Percentiles rank a stretch among this genome's conserved stretches.
These are phyloP conservation scores for Myxozyma monticola DNA, from an alignment of 805 yeast genomes.

Conservation along the genomic window DNA sequence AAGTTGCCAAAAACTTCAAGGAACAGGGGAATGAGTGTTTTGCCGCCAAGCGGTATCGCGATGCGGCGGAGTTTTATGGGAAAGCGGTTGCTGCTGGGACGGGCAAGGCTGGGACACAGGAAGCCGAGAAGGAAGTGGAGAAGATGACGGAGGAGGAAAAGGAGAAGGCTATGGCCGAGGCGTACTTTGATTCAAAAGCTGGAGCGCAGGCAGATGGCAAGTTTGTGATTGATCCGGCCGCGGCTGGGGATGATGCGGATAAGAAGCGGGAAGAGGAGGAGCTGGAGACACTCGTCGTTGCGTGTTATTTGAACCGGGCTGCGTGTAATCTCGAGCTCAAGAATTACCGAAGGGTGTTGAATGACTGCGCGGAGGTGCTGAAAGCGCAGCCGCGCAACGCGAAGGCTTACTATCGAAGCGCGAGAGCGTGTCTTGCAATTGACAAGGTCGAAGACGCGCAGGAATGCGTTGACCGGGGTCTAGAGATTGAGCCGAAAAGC, in stretches of 20 bases:
- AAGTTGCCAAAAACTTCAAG: slow-evolving; percentile 84
- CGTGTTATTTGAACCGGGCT: slow-evolving; percentile 78
- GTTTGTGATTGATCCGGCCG: slow-evolving; percentile 4
- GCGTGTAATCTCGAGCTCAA: slow-evolving; percentile 85
- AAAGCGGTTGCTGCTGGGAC: slow-evolving; percentile 68
- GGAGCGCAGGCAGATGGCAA: neutral
- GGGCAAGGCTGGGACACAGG: neutral
- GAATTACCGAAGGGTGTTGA: slow-evolving; percentile 82
- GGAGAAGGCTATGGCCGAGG: slow-evolving; percentile 19
- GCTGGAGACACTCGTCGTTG: slow-evolving; percentile 54
- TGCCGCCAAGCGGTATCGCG: slow-evolving; percentile 65
- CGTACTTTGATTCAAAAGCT: slow-evolving; percentile 15
- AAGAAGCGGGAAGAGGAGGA: slow-evolving; percentile 30
- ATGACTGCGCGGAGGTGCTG: slow-evolving; percentile 77
- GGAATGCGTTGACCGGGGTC: slow-evolving; percentile 64
- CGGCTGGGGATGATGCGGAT: slow-evolving; percentile 19
- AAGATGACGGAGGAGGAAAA: neutral
- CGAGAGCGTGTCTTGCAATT: slow-evolving; percentile 71
- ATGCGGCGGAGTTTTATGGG: slow-evolving; percentile 76
- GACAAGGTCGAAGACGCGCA: slow-evolving; percentile 71
- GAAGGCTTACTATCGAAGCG: slow-evolving; percentile 85
- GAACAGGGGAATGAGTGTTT: slow-evolving; percentile 90
- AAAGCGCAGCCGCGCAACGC: slow-evolving; percentile 63
- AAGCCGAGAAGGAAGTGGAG: neutral
- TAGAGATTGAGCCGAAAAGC: slow-evolving; percentile 60